These are phyloP conservation scores for Biancaea sappan DNA, from an alignment of 306 rosid genomes.

Conservation along the genomic window DNA sequence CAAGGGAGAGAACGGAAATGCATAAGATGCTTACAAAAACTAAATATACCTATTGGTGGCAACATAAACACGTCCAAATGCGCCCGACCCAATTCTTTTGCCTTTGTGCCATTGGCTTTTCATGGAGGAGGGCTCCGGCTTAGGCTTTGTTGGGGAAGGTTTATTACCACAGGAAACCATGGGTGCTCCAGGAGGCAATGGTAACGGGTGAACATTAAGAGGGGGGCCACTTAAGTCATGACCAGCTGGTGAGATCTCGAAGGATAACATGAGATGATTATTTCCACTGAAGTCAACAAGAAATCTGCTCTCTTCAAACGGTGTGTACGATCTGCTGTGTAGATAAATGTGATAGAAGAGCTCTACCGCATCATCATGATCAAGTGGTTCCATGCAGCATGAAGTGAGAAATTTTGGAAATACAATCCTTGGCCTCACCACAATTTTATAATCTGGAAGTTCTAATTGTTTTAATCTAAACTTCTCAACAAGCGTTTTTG, in stretches of 20 bases:
- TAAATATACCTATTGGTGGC: conserved; percentile 79
- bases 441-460: conserved; percentile 46
- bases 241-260: conserved; percentile 43
- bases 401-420: conserved; percentile 39
- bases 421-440: conserved; percentile 58
- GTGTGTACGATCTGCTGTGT: conserved; percentile 13
- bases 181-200: conserved; percentile 83
- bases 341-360: conserved; percentile 50
- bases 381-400: conserved; percentile 40
- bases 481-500: conserved; percentile 44
- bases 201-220: conserved; percentile 75
- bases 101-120: conserved; percentile 93
- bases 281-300: too few relatives aligned
- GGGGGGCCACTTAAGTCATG: conserved; percentile 54
- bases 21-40: conserved; percentile 11
- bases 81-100: conserved; percentile 96
- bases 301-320: too few relatives aligned
- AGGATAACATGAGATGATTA: conserved; percentile 41
- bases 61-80: conserved; percentile 92
- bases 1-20: conserved; percentile 33
- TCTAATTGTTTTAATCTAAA: conserved; percentile 31
- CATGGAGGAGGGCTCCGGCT: conserved; percentile 57
- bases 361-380: conserved; percentile 37
- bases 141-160: conserved; percentile 43
- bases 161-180: conserved; percentile 48